A percentile compares a stretch with the other conserved stretches of the same genome.
These are phyloP conservation scores for Ogataea minuta DNA, from an alignment of 805 yeast genomes.

Conservation along the genomic window DNA sequence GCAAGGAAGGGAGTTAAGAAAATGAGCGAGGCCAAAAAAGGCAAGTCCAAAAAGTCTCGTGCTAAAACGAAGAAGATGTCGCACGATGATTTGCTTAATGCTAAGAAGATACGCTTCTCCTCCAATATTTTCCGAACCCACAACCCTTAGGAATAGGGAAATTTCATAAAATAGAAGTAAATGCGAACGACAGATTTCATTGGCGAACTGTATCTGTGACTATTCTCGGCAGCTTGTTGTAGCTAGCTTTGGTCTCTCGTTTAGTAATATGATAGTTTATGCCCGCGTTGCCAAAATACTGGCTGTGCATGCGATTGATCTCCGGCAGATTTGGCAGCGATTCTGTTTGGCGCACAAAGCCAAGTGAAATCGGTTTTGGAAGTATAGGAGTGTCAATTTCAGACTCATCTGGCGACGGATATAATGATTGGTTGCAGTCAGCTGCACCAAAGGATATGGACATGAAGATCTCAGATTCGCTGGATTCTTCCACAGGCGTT, in stretches of 20 bases:
- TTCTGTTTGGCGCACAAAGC: conserved; percentile 1
- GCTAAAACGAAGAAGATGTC: conserved; percentile 6
- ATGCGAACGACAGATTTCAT: not conserved
- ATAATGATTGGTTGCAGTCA: not conserved
- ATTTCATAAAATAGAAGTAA: not conserved
- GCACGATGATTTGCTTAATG: conserved; percentile 1
- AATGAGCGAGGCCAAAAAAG: conserved; percentile 5
- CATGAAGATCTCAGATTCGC: not conserved
- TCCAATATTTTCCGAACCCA: conserved; percentile 20
- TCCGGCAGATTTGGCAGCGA: conserved; percentile 4
- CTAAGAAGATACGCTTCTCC: conserved; percentile 19
- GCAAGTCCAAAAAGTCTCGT: conserved; percentile 7
- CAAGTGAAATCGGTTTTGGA: conserved; percentile 18
- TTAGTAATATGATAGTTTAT: conserved; percentile 6
- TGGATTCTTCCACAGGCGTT: not conserved
- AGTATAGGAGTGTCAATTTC: conserved; percentile 13
- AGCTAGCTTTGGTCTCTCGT: not conserved
- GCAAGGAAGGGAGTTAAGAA: conserved; percentile 2
- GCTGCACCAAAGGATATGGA: too few relatives aligned
- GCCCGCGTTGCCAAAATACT: conserved; percentile 13
- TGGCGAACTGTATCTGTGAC: not conserved
- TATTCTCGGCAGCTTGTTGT: not conserved
- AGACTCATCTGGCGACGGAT: conserved; percentile 18
- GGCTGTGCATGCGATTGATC: conserved; percentile 6
- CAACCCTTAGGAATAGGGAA: not conserved